phyloP scores from a whole-genome alignment of 2,329 filamentous ascomycete species.

The Fusarium torreyae region DNA sequence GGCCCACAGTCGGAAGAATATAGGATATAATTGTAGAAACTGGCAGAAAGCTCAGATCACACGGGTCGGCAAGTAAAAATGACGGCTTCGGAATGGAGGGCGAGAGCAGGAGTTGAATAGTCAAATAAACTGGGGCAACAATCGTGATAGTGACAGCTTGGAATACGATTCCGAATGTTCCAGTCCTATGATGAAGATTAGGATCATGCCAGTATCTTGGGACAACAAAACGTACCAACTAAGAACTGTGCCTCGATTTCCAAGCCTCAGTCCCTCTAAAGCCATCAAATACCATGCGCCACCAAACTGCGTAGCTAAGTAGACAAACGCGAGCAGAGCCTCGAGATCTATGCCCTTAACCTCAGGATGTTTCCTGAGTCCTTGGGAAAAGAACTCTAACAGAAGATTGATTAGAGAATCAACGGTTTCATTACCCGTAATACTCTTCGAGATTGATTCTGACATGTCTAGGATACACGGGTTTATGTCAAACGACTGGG shows the following conservation, averaged over 20 bases:
- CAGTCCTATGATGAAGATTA: constrained; percentile 21
- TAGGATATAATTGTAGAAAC: constrained; percentile 36
- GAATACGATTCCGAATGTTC: constrained; percentile 40
- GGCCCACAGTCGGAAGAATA: constrained; percentile 27
- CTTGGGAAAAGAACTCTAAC: constrained; percentile 42
- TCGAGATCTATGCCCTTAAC: constrained; percentile 21
- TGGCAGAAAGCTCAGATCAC: constrained; percentile 32
- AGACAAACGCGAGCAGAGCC: constrained; percentile 35
- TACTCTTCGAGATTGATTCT: neutral
- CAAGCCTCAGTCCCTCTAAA: constrained; percentile 35
- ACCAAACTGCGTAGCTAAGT: constrained; percentile 43
- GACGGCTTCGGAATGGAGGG: neutral
- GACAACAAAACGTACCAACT: constrained; percentile 29
- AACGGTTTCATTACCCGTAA: constrained; percentile 4
- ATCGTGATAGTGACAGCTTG: constrained; percentile 42
- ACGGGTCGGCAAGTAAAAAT: constrained; percentile 25
- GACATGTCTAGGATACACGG: constrained; percentile 33
- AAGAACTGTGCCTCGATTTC: constrained; percentile 27
- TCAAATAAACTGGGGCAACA: constrained; percentile 40
- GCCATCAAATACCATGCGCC: constrained; percentile 43
- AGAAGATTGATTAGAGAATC: constrained; percentile 30
- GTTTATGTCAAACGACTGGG: neutral
- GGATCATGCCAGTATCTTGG: neutral
- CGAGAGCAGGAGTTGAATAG: constrained; percentile 35
- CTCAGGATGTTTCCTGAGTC: constrained; percentile 11